Evolutionary conservation across 2,329 filamentous ascomycete species (phyloP), one percentile per base, ranked within the genome.

Genomic region (Epicoccum nigrum): DNA sequence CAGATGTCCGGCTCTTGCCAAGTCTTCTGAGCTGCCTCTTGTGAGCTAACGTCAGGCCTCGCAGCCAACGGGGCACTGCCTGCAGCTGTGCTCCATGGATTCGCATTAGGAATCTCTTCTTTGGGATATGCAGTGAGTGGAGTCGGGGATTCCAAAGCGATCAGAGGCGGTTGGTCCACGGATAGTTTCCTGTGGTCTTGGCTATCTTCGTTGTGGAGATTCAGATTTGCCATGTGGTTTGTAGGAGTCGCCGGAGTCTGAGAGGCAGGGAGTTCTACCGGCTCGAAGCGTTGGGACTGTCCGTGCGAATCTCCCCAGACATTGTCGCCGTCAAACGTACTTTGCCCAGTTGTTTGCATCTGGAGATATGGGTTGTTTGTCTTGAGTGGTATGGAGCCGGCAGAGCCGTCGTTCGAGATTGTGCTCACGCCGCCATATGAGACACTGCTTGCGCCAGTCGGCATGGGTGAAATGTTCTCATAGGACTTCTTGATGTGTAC

Each of bases 331-430:
- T 64, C 72, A 51, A 68, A 71, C 13, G 58, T 66, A 30, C 59
- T 69, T 42, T 74, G 64, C 0, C 69, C 72, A 1, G 73, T 74
- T 13, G 60, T 54, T 40, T 76, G 73, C 60, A 73, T 70, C 21
- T 68, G 68, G 17, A 74, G 64, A 54, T 78, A 78, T 7, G 77
- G 76, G 47, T 78, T 78, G 54, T 77, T 75, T 3, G 75, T 76
- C 51, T 74, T 59, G 16, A 76, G 56, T 1, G 69, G 67, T 27
- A 67, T 47, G 2, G 69, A 70, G 16, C 59, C 58, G 17, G 55
- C 60, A 1, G 61, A 64, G 16, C 60, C 61, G 19, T 60, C 61
- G 32, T 59, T 61, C 0, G 71, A 72, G 35, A 63, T 58, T 16
- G 60, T 70, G 59, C 69, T 73, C 9, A 48, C 55, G 16, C 62